Base-by-base conservation (phyloP, 1,284 basidiomycete species). In the Boletus semigastroideus region DNA sequence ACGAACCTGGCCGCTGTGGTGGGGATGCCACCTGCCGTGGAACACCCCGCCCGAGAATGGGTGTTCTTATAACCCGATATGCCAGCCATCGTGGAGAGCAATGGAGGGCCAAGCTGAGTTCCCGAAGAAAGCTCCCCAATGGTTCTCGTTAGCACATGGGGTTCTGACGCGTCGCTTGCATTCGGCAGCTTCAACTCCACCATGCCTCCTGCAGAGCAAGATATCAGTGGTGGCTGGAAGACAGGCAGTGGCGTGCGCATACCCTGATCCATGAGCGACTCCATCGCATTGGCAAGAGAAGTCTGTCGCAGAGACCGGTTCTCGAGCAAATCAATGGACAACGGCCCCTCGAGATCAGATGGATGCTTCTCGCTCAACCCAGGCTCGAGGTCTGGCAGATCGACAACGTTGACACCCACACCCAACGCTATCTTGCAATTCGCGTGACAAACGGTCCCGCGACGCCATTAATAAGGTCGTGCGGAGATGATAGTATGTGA, bases 261-360 rank as follows among this genome's bases (percentile, higher is more conserved):
- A 80, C 84, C 84, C 72, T 87, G 84, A 49, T 88, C 83, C 85
- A 87, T 86, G 9, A 87, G 74, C 39, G 77, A 77, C 47, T 84
- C 81, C 70, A 87, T 71, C 2, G 78, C 84, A 31, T 82, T 78
- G 38, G 68, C 69, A 10, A 72, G 73, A 33, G 71, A 66, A 14
- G 68, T 54, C 20, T 39, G 27, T 50, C 50, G 52, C 22, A 39
- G 22, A 37, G 59, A 42, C 38, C 46, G 57, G 44, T 28, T 58
- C 37, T 59, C 61, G 31, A 57, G 55, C 19, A 67, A 43, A 30
- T 67, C 52, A 2, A 66, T 39, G 11, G 67, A 68, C 11, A 69
- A 34, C 5, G 65, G 51, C 25, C 65, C 66, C 19, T 57, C 63
- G 17, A 70, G 52, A 49, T 58, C 54, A 34, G 62, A 38, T 1